A percentile compares a stretch with the other conserved stretches of the same genome.
phyloP scores from a whole-genome alignment of 768 basidiomycete species.

The Termitomyces bulborhizus region DNA sequence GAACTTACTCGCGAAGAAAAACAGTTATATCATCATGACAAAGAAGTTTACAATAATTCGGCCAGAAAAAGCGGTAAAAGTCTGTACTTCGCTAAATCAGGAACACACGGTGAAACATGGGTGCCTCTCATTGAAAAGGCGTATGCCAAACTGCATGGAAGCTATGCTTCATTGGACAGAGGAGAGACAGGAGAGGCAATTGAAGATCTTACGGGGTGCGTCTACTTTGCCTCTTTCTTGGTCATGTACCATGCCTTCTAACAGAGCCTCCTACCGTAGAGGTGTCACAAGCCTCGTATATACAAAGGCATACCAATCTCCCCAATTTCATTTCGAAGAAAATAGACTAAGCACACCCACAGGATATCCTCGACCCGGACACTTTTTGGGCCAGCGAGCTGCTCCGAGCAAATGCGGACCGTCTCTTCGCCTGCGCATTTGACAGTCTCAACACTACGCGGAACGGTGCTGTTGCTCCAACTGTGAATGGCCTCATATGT shows the following conservation, averaged over 20 bases:
- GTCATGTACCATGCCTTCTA: not conserved
- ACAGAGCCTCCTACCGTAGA: slow-evolving; percentile 5
- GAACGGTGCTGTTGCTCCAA: slow-evolving; percentile 17
- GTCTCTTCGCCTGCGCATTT: slow-evolving; percentile 45
- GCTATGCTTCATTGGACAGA: slow-evolving; percentile 36
- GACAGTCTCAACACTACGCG: slow-evolving; percentile 23
- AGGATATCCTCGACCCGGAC: slow-evolving; percentile 47
- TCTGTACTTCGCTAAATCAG: slow-evolving; percentile 44
- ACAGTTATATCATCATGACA: slow-evolving; percentile 43
- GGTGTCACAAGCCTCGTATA: slow-evolving; percentile 21
- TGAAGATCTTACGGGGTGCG: slow-evolving; percentile 54
- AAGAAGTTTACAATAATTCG: slow-evolving; percentile 35
- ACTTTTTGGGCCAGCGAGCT: slow-evolving; percentile 48
- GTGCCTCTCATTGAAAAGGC: slow-evolving; percentile 56
- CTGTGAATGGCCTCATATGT: slow-evolving; percentile 32
- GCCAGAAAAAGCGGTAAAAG: slow-evolving; percentile 42
- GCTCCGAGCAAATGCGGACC: slow-evolving; percentile 36
- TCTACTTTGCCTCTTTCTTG: not conserved
- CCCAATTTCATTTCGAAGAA: not conserved
- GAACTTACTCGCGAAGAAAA: slow-evolving; percentile 33
- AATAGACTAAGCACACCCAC: not conserved
- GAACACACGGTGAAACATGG: slow-evolving; percentile 48
- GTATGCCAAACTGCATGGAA: slow-evolving; percentile 51
- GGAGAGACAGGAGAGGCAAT: slow-evolving; percentile 43
- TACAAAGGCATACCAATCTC: slow-evolving; percentile 17